These are phyloP conservation scores for Pleoardoris graminearum DNA, from an alignment of 2,329 filamentous ascomycete species.

Conservation along the genomic window DNA sequence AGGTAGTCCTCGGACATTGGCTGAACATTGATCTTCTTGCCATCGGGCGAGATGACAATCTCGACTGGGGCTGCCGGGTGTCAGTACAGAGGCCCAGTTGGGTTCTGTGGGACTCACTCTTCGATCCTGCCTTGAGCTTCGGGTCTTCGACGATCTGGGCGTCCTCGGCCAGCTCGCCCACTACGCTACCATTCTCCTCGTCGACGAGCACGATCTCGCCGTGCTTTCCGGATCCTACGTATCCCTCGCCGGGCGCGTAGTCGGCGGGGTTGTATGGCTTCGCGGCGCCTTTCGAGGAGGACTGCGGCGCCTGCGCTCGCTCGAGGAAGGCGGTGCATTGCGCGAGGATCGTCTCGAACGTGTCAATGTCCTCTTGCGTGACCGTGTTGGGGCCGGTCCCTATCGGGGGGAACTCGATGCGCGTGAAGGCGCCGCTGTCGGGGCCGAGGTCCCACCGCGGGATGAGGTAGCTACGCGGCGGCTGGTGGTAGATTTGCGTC, in stretches of 20 bases:
- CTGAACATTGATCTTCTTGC: slow-evolving; percentile 68
- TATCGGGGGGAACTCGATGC: slow-evolving; percentile 82
- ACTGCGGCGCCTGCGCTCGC: slow-evolving; percentile 67
- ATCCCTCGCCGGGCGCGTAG: slow-evolving; percentile 79
- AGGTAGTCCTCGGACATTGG: slow-evolving; percentile 73
- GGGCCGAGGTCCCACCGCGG: slow-evolving; percentile 92
- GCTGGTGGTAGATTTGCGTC: slow-evolving; percentile 96
- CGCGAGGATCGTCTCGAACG: slow-evolving; percentile 96
- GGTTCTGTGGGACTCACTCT: slow-evolving; percentile 63
- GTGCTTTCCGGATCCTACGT: slow-evolving; percentile 56
- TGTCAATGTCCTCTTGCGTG: slow-evolving; percentile 89
- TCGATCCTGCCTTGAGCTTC: slow-evolving; percentile 79
- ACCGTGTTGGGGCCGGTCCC: slow-evolving; percentile 67
- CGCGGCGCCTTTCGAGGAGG: slow-evolving; percentile 39
- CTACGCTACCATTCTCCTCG: slow-evolving; percentile 93
- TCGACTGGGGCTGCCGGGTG: slow-evolving; percentile 70
- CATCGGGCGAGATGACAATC: slow-evolving; percentile 71
- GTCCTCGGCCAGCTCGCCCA: slow-evolving; percentile 84
- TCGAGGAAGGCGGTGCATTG: slow-evolving; percentile 96
- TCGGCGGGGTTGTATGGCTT: slow-evolving; percentile 75
- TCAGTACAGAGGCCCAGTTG: slow-evolving; percentile 20
- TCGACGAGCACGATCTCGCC: slow-evolving; percentile 91
- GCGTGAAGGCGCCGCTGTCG: slow-evolving; percentile 85
- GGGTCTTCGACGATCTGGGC: slow-evolving; percentile 79
- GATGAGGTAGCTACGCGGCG: slow-evolving; percentile 88